Conservation (phyloP, 2,329 filamentous ascomycete species). For the Stagonosporopsis chrysanthemi region DNA sequence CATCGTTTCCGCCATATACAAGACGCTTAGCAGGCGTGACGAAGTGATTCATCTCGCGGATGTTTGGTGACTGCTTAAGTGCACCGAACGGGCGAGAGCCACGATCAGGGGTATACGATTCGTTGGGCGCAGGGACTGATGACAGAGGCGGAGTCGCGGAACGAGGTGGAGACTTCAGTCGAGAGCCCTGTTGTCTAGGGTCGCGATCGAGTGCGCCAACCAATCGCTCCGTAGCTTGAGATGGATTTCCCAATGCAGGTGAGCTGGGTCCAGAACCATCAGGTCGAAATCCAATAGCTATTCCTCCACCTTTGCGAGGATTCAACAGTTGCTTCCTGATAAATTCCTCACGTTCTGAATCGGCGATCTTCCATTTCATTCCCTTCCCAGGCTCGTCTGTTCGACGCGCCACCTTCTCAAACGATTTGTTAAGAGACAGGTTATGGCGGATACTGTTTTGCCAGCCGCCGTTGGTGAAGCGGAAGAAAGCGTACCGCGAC, state of each 20-base stretch:
- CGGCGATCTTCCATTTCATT: conserved; percentile 97
- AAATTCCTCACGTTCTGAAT: conserved; percentile 86
- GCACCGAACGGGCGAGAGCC: conserved; percentile 52
- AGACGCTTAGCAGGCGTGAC: conserved; percentile 47
- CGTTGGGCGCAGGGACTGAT: conserved; percentile 57
- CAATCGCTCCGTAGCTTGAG: conserved; percentile 61
- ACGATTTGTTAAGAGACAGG: conserved; percentile 90
- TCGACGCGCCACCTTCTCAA: conserved; percentile 89
- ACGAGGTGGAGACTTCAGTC: conserved; percentile 53
- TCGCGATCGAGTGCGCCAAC: conserved; percentile 48
- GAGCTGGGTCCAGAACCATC: conserved; percentile 77
- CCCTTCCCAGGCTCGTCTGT: conserved; percentile 97
- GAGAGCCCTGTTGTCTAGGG: conserved; percentile 26
- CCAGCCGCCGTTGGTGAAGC: conserved; percentile 86
- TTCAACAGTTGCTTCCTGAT: conserved; percentile 69
- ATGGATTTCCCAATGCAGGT: conserved; percentile 57
- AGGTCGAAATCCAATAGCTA: conserved; percentile 37
- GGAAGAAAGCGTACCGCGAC: conserved; percentile 90
- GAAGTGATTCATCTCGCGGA: conserved; percentile 39
- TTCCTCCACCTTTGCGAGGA: conserved; percentile 50
- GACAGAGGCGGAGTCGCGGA: conserved; percentile 58
- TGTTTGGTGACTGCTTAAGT: conserved; percentile 44
- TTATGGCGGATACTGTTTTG: conserved; percentile 99
- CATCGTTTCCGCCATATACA: conserved; percentile 37
- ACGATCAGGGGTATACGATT: conserved; percentile 63